Conservation (phyloP, 345 rosid genomes). For the Hibiscus mutabilis region DNA sequence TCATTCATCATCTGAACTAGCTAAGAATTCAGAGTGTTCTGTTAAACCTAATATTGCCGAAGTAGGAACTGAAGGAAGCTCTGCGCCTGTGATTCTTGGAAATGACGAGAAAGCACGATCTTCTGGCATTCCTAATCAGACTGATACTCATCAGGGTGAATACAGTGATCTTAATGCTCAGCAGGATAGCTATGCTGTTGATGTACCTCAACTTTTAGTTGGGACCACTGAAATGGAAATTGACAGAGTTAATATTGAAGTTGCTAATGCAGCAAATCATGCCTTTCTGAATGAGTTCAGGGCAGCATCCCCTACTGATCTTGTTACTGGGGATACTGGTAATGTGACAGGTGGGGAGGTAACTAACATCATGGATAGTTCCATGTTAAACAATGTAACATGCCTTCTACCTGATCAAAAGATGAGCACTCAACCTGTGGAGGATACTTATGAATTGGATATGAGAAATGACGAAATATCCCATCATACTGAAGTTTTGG, state of each 20-base stretch:
- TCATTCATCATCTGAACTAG: constrained; percentile 32
- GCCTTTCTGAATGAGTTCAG: constrained; percentile 19
- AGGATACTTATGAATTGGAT: background rate
- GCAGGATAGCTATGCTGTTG: constrained; percentile 18
- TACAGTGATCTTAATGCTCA: constrained; percentile 15
- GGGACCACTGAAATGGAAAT: constrained; percentile 38
- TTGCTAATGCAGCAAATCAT: constrained; percentile 37
- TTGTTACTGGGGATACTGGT: constrained; percentile 2
- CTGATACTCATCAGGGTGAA: constrained; percentile 25
- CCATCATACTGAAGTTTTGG: background rate
- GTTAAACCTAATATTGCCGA: constrained; percentile 23
- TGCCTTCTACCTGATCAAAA: background rate
- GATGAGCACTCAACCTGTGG: background rate
- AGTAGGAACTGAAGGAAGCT: constrained; percentile 26
- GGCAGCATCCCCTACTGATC: constrained; percentile 6
- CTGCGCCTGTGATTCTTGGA: constrained; percentile 18
- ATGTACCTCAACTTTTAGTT: constrained; percentile 22
- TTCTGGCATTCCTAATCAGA: constrained; percentile 18
- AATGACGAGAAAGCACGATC: constrained; percentile 26
- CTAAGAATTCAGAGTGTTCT: constrained; percentile 32
- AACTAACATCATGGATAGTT: background rate
- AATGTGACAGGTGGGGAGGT: background rate
- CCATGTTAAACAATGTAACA: background rate
- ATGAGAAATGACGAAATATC: background rate
- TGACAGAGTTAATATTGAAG: constrained; percentile 29